A percentile compares a stretch with the other conserved stretches of the same genome.
phyloP scores from a whole-genome alignment of 2,329 filamentous ascomycete genomes.

The Aspergillus awamori region DNA sequence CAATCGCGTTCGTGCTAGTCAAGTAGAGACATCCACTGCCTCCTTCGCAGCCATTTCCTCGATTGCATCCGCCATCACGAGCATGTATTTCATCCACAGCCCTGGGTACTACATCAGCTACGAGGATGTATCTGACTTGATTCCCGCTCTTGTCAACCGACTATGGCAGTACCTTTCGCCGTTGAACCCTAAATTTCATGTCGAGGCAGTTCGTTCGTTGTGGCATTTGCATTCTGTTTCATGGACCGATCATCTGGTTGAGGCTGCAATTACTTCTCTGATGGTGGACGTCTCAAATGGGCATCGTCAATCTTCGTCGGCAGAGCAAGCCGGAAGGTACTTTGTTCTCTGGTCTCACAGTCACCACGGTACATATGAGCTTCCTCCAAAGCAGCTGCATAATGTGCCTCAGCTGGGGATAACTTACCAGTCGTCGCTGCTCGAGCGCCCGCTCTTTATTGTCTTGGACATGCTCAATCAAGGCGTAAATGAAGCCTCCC shows the following conservation, averaged over 20 bases:
- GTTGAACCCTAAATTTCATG: slow-evolving; percentile 86
- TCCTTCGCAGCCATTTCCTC: slow-evolving; percentile 42
- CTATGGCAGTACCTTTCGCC: slow-evolving; percentile 82
- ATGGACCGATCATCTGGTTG: slow-evolving; percentile 70
- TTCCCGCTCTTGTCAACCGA: slow-evolving; percentile 68
- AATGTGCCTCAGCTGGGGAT: slow-evolving; percentile 33
- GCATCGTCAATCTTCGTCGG: slow-evolving; percentile 34
- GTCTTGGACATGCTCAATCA: slow-evolving; percentile 77
- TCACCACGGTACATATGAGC: slow-evolving; percentile 42
- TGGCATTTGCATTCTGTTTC: slow-evolving; percentile 83
- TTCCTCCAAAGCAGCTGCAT: slow-evolving; percentile 36
- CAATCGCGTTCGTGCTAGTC: slow-evolving; percentile 25
- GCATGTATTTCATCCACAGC: slow-evolving; percentile 40
- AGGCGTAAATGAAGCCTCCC: slow-evolving; percentile 71
- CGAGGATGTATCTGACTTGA: slow-evolving; percentile 60
- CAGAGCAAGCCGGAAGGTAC: slow-evolving; percentile 42
- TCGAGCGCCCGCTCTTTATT: slow-evolving; percentile 79
- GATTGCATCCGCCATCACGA: slow-evolving; percentile 54
- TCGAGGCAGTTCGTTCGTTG: slow-evolving; percentile 83
- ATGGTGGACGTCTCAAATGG: slow-evolving; percentile 57
- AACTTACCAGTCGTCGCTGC: slow-evolving; percentile 58
- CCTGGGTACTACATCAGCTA: slow-evolving; percentile 43
- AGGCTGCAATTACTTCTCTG: slow-evolving; percentile 72
- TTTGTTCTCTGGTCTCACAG: slow-evolving; percentile 49
- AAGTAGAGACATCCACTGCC: slow-evolving; percentile 31